These are phyloP conservation scores for Eutrema salsugineum DNA, from an alignment of 441 rosid species.

Conservation along the genomic window DNA sequence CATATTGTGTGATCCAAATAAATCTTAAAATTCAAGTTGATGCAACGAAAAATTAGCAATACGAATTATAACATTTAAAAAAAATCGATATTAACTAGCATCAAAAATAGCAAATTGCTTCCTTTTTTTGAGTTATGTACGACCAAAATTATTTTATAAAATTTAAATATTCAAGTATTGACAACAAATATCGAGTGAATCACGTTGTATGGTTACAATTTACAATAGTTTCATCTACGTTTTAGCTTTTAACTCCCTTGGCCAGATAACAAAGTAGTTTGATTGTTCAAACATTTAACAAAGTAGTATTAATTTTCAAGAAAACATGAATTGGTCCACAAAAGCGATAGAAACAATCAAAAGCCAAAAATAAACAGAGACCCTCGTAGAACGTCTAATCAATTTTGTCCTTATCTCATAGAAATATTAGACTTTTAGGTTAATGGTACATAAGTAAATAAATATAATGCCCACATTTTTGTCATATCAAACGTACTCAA, in stretches of 20 bases:
- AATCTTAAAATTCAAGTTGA: not conserved
- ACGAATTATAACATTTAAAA: not conserved
- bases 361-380: slow-evolving; percentile 16
- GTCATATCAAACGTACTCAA: slow-evolving; percentile 17
- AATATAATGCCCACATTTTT: not conserved
- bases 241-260: not conserved
- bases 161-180: not conserved
- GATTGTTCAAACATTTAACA: not conserved
- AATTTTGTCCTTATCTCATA: slow-evolving; percentile 13
- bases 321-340: slow-evolving; percentile 31
- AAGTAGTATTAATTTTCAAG: not conserved
- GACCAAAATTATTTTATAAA: not conserved
- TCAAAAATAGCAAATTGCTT: too few species aligned
- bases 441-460: not conserved
- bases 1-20: not conserved
- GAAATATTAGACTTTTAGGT: not conserved
- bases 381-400: slow-evolving; percentile 21
- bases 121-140: not conserved
- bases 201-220: not conserved
- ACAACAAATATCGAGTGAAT: not conserved
- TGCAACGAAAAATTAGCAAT: not conserved
- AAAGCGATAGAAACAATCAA: slow-evolving; percentile 10
- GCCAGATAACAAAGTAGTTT: not conserved
- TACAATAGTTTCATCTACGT: not conserved
- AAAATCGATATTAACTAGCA: not conserved